Percentiles rank a stretch among this genome's conserved stretches.
These are phyloP conservation scores for Acer saccharum DNA, from an alignment of 345 rosid species.

Conservation along the genomic window DNA sequence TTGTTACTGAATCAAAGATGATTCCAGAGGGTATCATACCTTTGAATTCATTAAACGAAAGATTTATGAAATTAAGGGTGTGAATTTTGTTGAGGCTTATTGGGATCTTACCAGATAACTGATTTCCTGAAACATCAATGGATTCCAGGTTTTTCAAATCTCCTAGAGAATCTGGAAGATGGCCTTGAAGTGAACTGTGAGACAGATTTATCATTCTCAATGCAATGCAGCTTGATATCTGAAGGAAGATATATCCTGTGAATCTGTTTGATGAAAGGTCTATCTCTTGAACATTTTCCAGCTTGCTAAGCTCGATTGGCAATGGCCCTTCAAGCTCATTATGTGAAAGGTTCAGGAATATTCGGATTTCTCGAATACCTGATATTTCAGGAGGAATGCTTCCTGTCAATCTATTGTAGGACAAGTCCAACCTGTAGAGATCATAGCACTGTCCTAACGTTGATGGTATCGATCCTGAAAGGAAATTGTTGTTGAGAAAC, in stretches of 20 bases:
- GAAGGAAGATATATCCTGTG: constrained; percentile 41
- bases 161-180: constrained; percentile 49
- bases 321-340: constrained; percentile 49
- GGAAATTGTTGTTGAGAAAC: constrained; percentile 53
- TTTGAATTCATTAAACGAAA: constrained; percentile 48
- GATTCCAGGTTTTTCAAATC: constrained; percentile 44
- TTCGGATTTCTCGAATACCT: constrained; percentile 38
- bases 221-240: constrained; percentile 48
- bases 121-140: constrained; percentile 50
- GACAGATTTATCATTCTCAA: constrained; percentile 42
- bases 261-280: constrained; percentile 56
- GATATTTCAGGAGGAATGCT: constrained; percentile 41
- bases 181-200: constrained; percentile 43
- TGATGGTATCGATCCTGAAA: constrained; percentile 51
- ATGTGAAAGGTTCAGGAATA: constrained; percentile 49
- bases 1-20: constrained; percentile 38
- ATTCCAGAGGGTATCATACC: constrained; percentile 54
- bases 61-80: constrained; percentile 46
- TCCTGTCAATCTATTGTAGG: constrained; percentile 50
- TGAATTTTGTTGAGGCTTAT: constrained; percentile 37
- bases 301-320: constrained; percentile 57
- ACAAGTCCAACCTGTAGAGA: constrained; percentile 45
- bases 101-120: constrained; percentile 48
- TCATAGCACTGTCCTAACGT: constrained; percentile 38
- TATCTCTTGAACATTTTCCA: constrained; percentile 53